phyloP scores from a whole-genome alignment of 2,329 filamentous ascomycete species.

The Exophiala xenobiotica region DNA sequence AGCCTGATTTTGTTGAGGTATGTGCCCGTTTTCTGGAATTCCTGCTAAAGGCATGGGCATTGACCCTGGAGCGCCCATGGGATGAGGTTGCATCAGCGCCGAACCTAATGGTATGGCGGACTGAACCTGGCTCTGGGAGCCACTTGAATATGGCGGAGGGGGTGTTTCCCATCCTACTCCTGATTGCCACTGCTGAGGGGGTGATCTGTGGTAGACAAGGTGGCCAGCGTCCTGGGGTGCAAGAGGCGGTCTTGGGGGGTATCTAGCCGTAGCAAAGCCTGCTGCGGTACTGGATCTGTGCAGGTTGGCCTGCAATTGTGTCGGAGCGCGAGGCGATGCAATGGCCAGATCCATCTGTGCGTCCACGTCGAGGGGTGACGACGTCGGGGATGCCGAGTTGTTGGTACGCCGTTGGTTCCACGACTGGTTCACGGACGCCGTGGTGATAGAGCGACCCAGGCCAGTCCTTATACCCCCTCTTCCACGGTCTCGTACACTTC shows the following conservation, averaged over 20 bases:
- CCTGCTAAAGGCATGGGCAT: slow-evolving; percentile 11
- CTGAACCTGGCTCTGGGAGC: slow-evolving; percentile 3
- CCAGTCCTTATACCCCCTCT: slow-evolving; percentile 15
- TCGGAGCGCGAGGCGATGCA: slow-evolving; percentile 1
- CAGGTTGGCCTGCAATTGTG: slow-evolving; percentile 16
- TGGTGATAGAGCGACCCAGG: slow-evolving; percentile 45
- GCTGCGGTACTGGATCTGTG: slow-evolving; percentile 53
- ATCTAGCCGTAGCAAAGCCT: slow-evolving; percentile 65
- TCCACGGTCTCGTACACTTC: slow-evolving; percentile 49
- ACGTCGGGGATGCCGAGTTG: slow-evolving; percentile 24
- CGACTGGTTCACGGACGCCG: slow-evolving; percentile 16
- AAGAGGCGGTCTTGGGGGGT: slow-evolving; percentile 51
- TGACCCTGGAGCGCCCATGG: slow-evolving; percentile 1
- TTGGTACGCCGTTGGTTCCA: slow-evolving; percentile 10
- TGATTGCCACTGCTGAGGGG: slow-evolving; percentile 8
- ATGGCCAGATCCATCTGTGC: slow-evolving; percentile 36
- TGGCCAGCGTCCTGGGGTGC: slow-evolving; percentile 17
- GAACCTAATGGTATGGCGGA: slow-evolving; percentile 7
- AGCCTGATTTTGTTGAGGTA: background rate
- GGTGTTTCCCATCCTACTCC: slow-evolving; percentile 29
- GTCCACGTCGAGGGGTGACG: slow-evolving; percentile 32
- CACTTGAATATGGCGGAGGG: slow-evolving; percentile 27
- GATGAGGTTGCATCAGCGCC: slow-evolving; percentile 15
- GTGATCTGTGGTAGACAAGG: slow-evolving; percentile 7
- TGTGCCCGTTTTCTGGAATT: slow-evolving; percentile 19